A percentile compares a stretch with the other conserved stretches of the same genome.
Conservation (phyloP, 306 rosid genomes). For the Trifolium pratense region DNA sequence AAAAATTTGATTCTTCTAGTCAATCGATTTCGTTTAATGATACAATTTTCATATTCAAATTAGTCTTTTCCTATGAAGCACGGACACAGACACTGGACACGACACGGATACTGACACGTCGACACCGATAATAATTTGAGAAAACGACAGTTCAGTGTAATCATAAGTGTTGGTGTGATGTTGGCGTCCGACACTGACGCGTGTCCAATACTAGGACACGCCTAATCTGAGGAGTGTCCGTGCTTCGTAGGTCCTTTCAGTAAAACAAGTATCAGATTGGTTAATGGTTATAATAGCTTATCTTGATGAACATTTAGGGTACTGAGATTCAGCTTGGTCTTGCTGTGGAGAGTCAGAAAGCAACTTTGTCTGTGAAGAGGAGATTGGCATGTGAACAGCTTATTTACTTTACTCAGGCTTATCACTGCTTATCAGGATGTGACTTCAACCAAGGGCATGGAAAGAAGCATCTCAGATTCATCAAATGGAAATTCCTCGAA, state of each 20-base stretch:
- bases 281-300: background rate
- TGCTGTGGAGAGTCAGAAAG: conserved; percentile 88
- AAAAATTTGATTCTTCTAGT: conserved; percentile 2
- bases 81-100: too few species aligned
- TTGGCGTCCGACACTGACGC: too few species aligned
- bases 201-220: too few species aligned
- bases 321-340: conserved; percentile 96
- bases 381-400: conserved; percentile 94
- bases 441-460: conserved; percentile 56
- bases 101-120: too few species aligned
- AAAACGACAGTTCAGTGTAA: too few species aligned
- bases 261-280: conserved; percentile 6
- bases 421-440: conserved; percentile 69
- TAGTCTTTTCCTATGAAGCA: too few species aligned
- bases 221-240: too few species aligned
- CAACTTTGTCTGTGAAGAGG: conserved; percentile 82
- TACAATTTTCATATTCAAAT: background rate
- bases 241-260: background rate
- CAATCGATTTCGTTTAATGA: background rate
- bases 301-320: conserved; percentile 60
- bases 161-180: too few species aligned
- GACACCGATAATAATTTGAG: too few species aligned
- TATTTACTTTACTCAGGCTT: conserved; percentile 89
- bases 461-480: conserved; percentile 79
- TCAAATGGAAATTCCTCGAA: conserved; percentile 92